Evolutionary conservation across 1,139 yeast species (phyloP).

Genomic region (Geotrichum phurueaensis): DNA sequence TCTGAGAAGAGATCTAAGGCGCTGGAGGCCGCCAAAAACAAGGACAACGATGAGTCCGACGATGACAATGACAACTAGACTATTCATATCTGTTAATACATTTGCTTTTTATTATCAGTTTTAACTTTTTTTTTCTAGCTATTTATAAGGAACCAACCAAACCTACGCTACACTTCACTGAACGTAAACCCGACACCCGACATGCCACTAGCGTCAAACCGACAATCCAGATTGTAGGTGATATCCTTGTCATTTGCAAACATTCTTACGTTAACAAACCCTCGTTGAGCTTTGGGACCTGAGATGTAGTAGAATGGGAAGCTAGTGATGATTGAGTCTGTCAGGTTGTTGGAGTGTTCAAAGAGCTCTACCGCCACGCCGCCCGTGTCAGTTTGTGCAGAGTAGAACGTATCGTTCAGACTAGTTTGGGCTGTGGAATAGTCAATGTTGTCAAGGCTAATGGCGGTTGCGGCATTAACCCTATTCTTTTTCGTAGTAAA

Average conservation of each 20-base stretch:
- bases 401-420: no score
- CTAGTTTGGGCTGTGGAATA: no score
- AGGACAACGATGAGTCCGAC: conserved; percentile 3
- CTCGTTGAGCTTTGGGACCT: no score
- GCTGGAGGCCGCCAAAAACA: conserved; percentile 5
- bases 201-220: not conserved
- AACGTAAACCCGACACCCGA: not conserved
- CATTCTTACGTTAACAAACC: no score
- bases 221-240: conserved; percentile 1
- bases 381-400: no score
- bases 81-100: not conserved
- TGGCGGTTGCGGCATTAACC: no score
- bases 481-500: no score
- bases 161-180: not conserved
- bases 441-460: no score
- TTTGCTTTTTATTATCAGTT: not conserved
- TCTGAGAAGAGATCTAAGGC: conserved; percentile 28
- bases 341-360: no score
- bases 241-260: not conserved
- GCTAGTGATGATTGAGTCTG: no score
- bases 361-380: no score
- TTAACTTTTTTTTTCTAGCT: not conserved
- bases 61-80: not conserved
- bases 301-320: no score
- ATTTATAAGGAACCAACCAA: not conserved